A percentile compares a stretch with the other conserved stretches of the same genome.
phyloP scores from a whole-genome alignment of 148 eudicot genomes.

The Rheum nobile region DNA sequence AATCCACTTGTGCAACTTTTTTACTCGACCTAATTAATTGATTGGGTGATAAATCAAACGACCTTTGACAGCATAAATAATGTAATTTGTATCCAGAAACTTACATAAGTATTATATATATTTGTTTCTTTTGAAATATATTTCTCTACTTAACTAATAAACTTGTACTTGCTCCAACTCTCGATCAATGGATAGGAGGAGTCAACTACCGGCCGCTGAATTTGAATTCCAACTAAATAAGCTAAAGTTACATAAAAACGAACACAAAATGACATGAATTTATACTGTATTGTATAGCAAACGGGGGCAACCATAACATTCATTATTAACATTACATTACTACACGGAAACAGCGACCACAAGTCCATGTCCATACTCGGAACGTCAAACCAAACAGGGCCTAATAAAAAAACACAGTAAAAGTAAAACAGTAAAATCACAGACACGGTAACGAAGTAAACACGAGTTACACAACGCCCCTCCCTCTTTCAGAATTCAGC shows the following conservation, averaged over 20 bases:
- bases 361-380: not conserved
- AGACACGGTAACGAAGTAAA: not conserved
- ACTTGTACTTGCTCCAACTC: not conserved
- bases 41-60: too few species aligned
- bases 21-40: too few species aligned
- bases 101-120: too few species aligned
- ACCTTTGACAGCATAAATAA: too few species aligned
- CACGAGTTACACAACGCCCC: not conserved
- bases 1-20: too few species aligned
- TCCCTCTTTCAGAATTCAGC: not conserved
- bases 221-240: not conserved
- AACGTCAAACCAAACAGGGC: not conserved
- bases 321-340: not conserved
- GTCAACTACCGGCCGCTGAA: not conserved
- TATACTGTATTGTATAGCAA: not conserved
- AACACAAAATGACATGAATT: not conserved
- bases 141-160: too few species aligned
- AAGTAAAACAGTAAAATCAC: not conserved
- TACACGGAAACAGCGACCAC: not conserved
- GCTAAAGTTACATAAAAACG: not conserved
- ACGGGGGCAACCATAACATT: not conserved
- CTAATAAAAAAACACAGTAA: not conserved
- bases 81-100: too few species aligned
- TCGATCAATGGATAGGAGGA: not conserved
- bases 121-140: too few species aligned